Evolutionary conservation across 768 basidiomycete species (phyloP).

Genomic region (Trametes elegans): DNA sequence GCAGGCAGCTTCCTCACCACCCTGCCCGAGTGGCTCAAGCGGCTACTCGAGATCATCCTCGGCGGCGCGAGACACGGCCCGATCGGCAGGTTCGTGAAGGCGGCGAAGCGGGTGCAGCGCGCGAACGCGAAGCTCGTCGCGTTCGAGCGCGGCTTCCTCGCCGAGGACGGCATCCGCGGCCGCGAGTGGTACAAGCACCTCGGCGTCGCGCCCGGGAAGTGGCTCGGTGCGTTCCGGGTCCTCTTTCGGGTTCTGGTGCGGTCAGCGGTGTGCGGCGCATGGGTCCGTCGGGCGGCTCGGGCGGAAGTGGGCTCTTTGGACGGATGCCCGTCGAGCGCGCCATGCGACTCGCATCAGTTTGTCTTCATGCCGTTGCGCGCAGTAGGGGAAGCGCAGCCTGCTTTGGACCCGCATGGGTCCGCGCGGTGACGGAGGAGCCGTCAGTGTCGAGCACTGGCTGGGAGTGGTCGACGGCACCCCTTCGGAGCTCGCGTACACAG

Average conservation of each 20-base stretch:
- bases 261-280: neutral
- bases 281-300: neutral
- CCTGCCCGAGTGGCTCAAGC: conserved; percentile 20
- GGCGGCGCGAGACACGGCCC: conserved; percentile 2
- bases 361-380: too few species aligned
- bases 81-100: conserved; percentile 48
- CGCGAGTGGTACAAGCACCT: conserved; percentile 87
- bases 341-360: too few species aligned
- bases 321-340: neutral
- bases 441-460: too few species aligned
- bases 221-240: conserved; percentile 57
- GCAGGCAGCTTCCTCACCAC: neutral
- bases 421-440: too few species aligned
- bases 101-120: conserved; percentile 53
- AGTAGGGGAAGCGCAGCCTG: too few species aligned
- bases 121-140: conserved; percentile 65
- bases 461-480: too few species aligned
- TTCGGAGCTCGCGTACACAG: too few species aligned
- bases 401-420: too few species aligned
- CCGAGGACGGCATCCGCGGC: conserved; percentile 69
- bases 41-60: conserved; percentile 13
- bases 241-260: neutral
- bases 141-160: conserved; percentile 83
- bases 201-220: conserved; percentile 83
- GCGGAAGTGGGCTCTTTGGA: neutral